Base-by-base conservation (phyloP, 2,329 filamentous ascomycete species). In the Fusarium pseudocircinatum region DNA sequence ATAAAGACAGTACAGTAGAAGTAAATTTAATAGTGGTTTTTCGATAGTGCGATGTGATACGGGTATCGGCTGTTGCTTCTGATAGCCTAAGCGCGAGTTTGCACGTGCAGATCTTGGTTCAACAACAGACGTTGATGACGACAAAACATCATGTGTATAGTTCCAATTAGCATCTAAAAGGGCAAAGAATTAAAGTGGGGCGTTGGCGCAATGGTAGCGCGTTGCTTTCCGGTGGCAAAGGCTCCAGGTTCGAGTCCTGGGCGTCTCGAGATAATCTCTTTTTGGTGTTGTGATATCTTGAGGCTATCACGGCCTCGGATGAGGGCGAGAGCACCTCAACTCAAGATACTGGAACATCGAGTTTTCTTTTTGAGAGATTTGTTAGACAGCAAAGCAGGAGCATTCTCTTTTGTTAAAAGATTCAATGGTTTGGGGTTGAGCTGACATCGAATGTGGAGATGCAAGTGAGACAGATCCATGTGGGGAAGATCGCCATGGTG, bases 171-270 rank as follows among this genome's bases (percentile, higher is more conserved):
- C 30, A 30, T 30, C 30, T 30, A 12, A 12, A 30, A 30, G 30
- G 30, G 4, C 4, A 30, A 11, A 30, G 13, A 32, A 32, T 13
- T 12, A 32, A 30, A 32, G 30, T 32, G 30, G 30, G 32, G 57
- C 22, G 34, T 30, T 79, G 52, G 72, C 76, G 61, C 71, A 79
- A 79, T 78, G 75, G 77, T 26, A 76, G 73, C 56, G 77, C 75
- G 76, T 79, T 77, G 76, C 78, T 79, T 80, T 81, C 79, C 78
- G 79, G 79, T 80, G 79, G 79, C 75, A 75, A 78, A 81, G 77
- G 78, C 57, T 81, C 72, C 75, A 79, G 79, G 79, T 80, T 81
- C 79, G 79, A 81, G 77, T 79, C 79, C 78, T 79, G 77, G 75
- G 75, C 47, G 76, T 81, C 4, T 53, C 30, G n/a, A 34, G n/a